These are phyloP conservation scores for Candida yuanshanica DNA, from an alignment of 805 yeast genomes.

Conservation along the genomic window DNA sequence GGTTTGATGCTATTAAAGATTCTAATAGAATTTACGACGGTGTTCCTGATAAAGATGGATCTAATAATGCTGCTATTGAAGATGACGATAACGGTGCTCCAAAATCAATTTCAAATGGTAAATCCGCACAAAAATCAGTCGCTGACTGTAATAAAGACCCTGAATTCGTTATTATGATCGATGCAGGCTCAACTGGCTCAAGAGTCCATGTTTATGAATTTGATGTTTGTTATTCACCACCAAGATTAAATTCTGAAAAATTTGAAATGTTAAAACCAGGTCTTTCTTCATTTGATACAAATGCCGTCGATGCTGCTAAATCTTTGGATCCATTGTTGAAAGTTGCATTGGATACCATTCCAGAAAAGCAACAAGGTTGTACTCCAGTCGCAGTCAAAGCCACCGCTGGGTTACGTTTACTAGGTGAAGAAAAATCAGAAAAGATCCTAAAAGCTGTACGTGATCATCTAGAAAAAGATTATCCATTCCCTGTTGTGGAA, in stretches of 20 bases:
- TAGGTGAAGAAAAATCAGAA: slow-evolving; percentile 70
- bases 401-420: slow-evolving; percentile 89
- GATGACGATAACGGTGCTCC: slow-evolving; percentile 14
- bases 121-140: slow-evolving; percentile 4
- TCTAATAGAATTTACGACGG: slow-evolving; percentile 23
- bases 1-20: slow-evolving; percentile 24
- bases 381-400: slow-evolving; percentile 97
- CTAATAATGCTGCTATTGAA: slow-evolving; percentile 6
- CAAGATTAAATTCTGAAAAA: slow-evolving; percentile 69
- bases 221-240: slow-evolving; percentile 81
- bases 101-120: not conserved
- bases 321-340: slow-evolving; percentile 80
- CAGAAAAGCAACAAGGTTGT: slow-evolving; percentile 65
- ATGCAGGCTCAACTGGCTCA: slow-evolving; percentile 97
- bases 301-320: slow-evolving; percentile 80
- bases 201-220: slow-evolving; percentile 92
- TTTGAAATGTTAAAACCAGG: slow-evolving; percentile 93
- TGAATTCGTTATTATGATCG: slow-evolving; percentile 87
- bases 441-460: slow-evolving; percentile 75
- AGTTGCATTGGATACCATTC: slow-evolving; percentile 71
- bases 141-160: slow-evolving; percentile 36
- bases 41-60: slow-evolving; percentile 23
- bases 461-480: slow-evolving; percentile 65
- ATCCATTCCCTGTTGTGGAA: slow-evolving; percentile 87
- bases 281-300: slow-evolving; percentile 75